These are phyloP conservation scores for Actinomucor elegans DNA, from an alignment of 371 early-diverging fungal genomes.

Conservation along the genomic window DNA sequence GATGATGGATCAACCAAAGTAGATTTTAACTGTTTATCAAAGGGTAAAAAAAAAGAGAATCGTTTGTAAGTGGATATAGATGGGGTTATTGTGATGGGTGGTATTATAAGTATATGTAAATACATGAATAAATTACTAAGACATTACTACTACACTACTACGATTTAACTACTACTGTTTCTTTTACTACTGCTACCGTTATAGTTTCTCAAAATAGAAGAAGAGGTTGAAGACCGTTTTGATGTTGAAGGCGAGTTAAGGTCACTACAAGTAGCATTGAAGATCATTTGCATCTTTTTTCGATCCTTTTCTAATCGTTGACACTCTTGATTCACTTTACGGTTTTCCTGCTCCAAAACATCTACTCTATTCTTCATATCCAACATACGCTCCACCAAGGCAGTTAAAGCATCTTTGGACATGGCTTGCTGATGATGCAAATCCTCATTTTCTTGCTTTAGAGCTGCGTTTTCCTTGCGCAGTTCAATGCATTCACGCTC, in stretches of 20 bases:
- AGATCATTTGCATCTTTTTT: conserved; percentile 3
- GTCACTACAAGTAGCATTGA: too few relatives aligned
- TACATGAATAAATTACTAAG: too few relatives aligned
- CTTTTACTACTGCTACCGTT: neutral
- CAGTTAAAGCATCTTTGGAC: conserved; percentile 43
- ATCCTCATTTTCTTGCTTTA: conserved; percentile 42
- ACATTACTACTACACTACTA: too few relatives aligned
- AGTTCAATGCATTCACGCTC: conserved; percentile 20
- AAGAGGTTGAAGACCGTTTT: conserved; percentile 1
- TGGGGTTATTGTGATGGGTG: too few relatives aligned
- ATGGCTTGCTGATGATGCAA: conserved; percentile 33
- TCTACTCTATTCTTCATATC: conserved; percentile 43
- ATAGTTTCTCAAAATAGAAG: too few relatives aligned
- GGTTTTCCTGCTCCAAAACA: conserved; percentile 32
- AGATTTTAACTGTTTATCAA: too few relatives aligned
- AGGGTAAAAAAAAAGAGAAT: too few relatives aligned
- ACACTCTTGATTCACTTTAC: conserved; percentile 20
- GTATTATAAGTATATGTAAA: too few relatives aligned
- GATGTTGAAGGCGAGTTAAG: too few relatives aligned
- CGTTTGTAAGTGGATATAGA: too few relatives aligned
- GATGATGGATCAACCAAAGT: too few relatives aligned
- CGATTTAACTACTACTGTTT: too few relatives aligned
- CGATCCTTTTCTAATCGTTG: conserved; percentile 20
- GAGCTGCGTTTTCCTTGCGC: conserved; percentile 23
- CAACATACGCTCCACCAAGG: conserved; percentile 42